A percentile compares a stretch with the other conserved stretches of the same genome.
Evolutionary conservation across 2,329 filamentous ascomycete species (phyloP).

Genomic region (Fusarium liriodendri): DNA sequence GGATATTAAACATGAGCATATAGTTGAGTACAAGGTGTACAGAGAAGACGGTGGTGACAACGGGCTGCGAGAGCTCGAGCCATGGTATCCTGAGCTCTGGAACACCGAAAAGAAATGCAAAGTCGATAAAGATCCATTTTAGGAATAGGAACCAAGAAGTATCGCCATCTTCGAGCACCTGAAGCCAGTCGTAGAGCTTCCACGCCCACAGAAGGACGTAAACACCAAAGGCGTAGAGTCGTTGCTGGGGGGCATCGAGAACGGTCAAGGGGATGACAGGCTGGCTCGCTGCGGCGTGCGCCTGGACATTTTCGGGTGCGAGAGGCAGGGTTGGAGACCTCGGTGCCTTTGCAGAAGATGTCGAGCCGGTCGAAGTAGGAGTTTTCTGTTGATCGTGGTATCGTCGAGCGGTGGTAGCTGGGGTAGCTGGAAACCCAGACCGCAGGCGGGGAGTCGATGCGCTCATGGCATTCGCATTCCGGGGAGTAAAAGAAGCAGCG

Average conservation of each 20-base stretch:
- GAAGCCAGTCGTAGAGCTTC: constrained; percentile 88
- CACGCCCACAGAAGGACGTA: constrained; percentile 83
- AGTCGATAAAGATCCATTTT: constrained; percentile 93
- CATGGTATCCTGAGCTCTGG: constrained; percentile 93
- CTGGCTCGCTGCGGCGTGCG: constrained; percentile 45
- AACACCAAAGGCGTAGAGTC: constrained; percentile 85
- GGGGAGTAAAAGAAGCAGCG: constrained; percentile 44
- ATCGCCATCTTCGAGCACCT: constrained; percentile 81
- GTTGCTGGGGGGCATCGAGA: constrained; percentile 90
- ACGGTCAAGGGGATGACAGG: constrained; percentile 85
- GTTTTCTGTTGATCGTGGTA: constrained; percentile 48
- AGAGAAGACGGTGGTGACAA: constrained; percentile 77
- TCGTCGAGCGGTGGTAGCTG: constrained; percentile 61
- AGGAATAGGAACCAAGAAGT: constrained; percentile 91
- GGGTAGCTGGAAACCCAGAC: constrained; percentile 84
- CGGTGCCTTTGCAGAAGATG: constrained; percentile 44
- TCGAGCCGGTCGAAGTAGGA: constrained; percentile 46
- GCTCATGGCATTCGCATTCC: constrained; percentile 86
- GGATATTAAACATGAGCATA: constrained; percentile 93
- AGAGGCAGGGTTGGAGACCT: constrained; percentile 55
- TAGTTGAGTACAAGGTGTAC: constrained; percentile 80
- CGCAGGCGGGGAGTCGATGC: constrained; percentile 79
- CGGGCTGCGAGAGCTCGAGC: constrained; percentile 88
- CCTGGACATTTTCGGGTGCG: constrained; percentile 57
- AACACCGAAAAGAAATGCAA: constrained; percentile 85